Evolutionary conservation across 1,139 yeast genomes (phyloP).

Genomic region (Geotrichum aggregatum): DNA sequence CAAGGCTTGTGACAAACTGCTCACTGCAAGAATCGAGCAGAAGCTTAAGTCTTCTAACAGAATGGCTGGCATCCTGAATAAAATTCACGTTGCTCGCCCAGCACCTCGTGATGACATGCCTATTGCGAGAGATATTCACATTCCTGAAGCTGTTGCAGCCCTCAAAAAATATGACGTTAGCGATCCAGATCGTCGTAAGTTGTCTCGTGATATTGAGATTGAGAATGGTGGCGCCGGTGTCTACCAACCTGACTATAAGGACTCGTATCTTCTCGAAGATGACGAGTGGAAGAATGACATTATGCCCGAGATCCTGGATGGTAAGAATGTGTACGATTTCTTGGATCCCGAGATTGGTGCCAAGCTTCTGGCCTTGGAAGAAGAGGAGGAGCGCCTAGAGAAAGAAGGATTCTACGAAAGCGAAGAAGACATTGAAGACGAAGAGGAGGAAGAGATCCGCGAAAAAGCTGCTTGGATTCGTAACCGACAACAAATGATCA

Average conservation of each 20-base stretch:
- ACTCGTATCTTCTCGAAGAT: constrained; percentile 83
- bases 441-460: constrained; percentile 65
- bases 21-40: constrained; percentile 94
- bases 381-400: constrained; percentile 92
- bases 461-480: constrained; percentile 95
- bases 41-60: constrained; percentile 92
- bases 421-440: constrained; percentile 53
- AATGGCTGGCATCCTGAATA: constrained; percentile 82
- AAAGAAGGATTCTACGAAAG: constrained; percentile 92
- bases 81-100: constrained; percentile 92
- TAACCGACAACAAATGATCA: constrained; percentile 90
- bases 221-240: constrained; percentile 99
- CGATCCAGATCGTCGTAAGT: constrained; percentile 76
- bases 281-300: constrained; percentile 97
- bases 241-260: constrained; percentile 86
- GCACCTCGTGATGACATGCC: constrained; percentile 74
- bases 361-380: constrained; percentile 90
- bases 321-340: constrained; percentile 95
- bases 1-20: constrained; percentile 92
- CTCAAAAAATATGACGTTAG: constrained; percentile 65
- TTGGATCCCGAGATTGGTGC: constrained; percentile 93
- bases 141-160: constrained; percentile 67
- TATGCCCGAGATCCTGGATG: constrained; percentile 95
- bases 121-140: constrained; percentile 62
- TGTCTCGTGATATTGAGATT: constrained; percentile 84